Evolutionary conservation across 352 stramenopile genomes (phyloP).

Genomic region (Pythium vanterpoolii): DNA sequence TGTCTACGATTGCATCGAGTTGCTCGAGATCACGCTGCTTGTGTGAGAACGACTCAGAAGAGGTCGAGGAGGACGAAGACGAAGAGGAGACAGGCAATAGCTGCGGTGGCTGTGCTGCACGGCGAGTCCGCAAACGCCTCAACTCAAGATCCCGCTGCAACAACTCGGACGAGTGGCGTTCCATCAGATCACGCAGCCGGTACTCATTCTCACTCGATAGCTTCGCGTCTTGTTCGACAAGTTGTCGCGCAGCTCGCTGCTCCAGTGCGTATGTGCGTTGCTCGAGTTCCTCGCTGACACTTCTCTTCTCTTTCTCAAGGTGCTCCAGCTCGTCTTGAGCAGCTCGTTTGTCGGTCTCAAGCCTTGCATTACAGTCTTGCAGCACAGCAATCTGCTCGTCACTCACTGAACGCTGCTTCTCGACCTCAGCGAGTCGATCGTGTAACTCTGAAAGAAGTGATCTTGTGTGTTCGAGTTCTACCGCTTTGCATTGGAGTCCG

Average conservation of each 20-base stretch:
- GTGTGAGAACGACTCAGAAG: slow-evolving; percentile 10
- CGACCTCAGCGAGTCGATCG: not conserved
- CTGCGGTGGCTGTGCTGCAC: not conserved
- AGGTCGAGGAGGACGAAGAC: slow-evolving; percentile 25
- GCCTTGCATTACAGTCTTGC: slow-evolving; percentile 14
- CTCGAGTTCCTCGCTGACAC: slow-evolving; percentile 9
- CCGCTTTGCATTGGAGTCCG: not conserved
- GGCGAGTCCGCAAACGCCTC: slow-evolving; percentile 1
- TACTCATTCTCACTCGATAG: slow-evolving; percentile 38
- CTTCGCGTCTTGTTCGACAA: slow-evolving; percentile 33
- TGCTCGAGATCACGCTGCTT: slow-evolving; percentile 22
- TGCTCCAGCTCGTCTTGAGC: slow-evolving; percentile 9
- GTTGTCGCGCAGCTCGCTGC: slow-evolving; percentile 25
- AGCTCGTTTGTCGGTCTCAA: slow-evolving; percentile 13
- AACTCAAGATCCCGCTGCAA: slow-evolving; percentile 24
- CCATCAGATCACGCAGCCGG: slow-evolving; percentile 33
- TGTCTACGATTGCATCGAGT: slow-evolving; percentile 2
- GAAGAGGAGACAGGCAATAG: slow-evolving; percentile 17
- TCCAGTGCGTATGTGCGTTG: slow-evolving; percentile 31
- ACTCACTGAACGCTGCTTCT: not conserved
- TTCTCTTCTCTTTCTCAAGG: slow-evolving; percentile 12
- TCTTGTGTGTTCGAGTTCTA: not conserved
- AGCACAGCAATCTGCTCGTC: slow-evolving; percentile 16
- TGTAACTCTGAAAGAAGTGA: not conserved
- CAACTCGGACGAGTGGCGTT: slow-evolving; percentile 41